Base-by-base conservation (phyloP, 2,329 filamentous ascomycete genomes). In the Rhynchosporium agropyri region DNA sequence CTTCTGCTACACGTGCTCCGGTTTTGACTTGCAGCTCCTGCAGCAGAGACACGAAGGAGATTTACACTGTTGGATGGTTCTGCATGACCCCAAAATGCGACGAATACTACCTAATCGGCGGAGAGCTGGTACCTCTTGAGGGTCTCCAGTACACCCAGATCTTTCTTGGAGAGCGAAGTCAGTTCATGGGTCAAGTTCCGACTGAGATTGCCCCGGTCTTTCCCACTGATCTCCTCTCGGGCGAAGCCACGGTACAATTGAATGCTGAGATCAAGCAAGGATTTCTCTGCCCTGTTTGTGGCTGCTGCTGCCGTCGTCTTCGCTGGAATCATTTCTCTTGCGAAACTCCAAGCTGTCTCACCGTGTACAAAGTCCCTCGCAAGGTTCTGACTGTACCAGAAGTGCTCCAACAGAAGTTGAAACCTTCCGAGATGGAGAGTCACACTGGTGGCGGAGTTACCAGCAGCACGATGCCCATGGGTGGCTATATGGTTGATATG, bases 241-340 rank as follows among this genome's bases (percentile, higher is more conserved):
- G 36, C 3, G 46, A 45, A 0, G 75, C 77, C 13, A 73, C 76
- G 0, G 70, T 76, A 4, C 81, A 83, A 3, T 80, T 82, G 0
- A 80, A 83, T 10, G 75, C 77, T 2, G 73, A 78, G 8, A 84
- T 82, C 61, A 88, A 84, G 70, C 78, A 79, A 57, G 89, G 89
- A 0, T 83, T 91, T 53, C 83, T 89, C 1, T 93, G 90, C 68
- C 85, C 84, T 0, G 63, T 76, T 1, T 92, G 90, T 66, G 76
- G 79, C 0, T 81, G 84, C 46, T 90, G 89, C 68, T 85, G 80
- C 48, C 80, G 84, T 2, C 80, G 89, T 0, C 77, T 81, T 13
- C 74, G 79, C 29, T 92, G 88, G 87, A 76, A 75, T 4, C 79
- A 81, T 1, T 91, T 87, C 88, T 74, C 77, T 31, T 92, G 89